phyloP scores from a whole-genome alignment of 2,329 filamentous ascomycete genomes.

The Aspergillus carbonarius region DNA sequence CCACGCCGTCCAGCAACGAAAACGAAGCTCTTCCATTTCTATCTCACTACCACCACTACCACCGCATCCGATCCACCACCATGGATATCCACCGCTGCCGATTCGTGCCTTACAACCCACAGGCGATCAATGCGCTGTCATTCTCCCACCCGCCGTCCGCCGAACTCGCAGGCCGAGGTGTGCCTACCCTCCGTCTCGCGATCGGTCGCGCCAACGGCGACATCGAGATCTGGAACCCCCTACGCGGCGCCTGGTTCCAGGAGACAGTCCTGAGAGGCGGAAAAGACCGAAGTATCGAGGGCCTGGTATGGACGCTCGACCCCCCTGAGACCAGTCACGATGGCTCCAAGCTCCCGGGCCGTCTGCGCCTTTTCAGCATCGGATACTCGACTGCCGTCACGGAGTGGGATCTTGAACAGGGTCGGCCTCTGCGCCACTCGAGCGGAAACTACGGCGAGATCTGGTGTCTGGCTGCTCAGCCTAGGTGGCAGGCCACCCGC shows the following conservation, averaged over 20 bases:
- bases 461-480: constrained; percentile 92
- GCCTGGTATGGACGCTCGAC: constrained; percentile 87
- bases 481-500: constrained; percentile 50
- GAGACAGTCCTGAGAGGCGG: constrained; percentile 83
- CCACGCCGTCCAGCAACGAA: not conserved
- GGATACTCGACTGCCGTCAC: constrained; percentile 89
- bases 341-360: constrained; percentile 63
- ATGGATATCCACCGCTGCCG: constrained; percentile 98
- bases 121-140: constrained; percentile 89
- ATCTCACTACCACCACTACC: constrained; percentile 49
- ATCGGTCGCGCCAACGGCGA: constrained; percentile 92
- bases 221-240: constrained; percentile 96
- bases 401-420: constrained; percentile 88
- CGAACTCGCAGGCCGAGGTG: constrained; percentile 47
- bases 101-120: constrained; percentile 89
- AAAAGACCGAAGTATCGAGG: constrained; percentile 83
- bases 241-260: constrained; percentile 80
- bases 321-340: constrained; percentile 64
- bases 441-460: constrained; percentile 94
- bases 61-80: constrained; percentile 8
- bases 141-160: constrained; percentile 73
- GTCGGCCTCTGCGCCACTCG: constrained; percentile 74
- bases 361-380: constrained; percentile 88
- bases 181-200: constrained; percentile 71
- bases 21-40: not conserved